Percentiles rank a stretch among this genome's conserved stretches.
These are phyloP conservation scores for Neurospora tetraspora DNA, from an alignment of 495 filamentous ascomycete species.

Conservation along the genomic window DNA sequence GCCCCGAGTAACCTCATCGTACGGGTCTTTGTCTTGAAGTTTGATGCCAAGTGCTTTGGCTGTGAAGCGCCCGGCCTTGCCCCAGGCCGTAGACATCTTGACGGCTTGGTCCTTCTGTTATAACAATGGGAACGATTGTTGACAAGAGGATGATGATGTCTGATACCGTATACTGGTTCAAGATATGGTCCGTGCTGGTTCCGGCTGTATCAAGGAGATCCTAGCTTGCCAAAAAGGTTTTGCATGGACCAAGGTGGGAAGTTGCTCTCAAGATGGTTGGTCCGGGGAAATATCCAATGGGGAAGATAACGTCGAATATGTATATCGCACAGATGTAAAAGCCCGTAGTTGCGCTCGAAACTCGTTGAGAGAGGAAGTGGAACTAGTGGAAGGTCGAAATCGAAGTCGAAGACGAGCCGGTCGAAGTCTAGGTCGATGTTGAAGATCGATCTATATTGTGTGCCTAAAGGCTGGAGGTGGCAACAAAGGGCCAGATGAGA, in stretches of 20 bases:
- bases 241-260: background rate
- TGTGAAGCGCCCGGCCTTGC: slow-evolving; percentile 56
- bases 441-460: background rate
- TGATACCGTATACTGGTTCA: background rate
- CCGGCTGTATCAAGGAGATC: background rate
- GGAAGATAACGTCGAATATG: background rate
- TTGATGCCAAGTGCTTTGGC: slow-evolving; percentile 84
- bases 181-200: background rate
- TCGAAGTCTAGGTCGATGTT: background rate
- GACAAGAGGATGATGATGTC: background rate
- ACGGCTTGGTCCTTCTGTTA: background rate
- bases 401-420: background rate
- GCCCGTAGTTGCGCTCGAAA: background rate
- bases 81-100: background rate
- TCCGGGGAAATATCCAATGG: background rate
- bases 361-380: background rate
- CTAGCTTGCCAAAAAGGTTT: background rate
- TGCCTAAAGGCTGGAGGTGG: background rate
- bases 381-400: background rate
- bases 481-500: background rate
- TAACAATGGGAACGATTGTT: background rate
- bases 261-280: background rate
- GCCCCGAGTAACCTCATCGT: slow-evolving; percentile 52
- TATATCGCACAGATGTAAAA: background rate
- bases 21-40: slow-evolving; percentile 52